Conservation (phyloP, 208 protist species). For the Porcisia deanei region DNA sequence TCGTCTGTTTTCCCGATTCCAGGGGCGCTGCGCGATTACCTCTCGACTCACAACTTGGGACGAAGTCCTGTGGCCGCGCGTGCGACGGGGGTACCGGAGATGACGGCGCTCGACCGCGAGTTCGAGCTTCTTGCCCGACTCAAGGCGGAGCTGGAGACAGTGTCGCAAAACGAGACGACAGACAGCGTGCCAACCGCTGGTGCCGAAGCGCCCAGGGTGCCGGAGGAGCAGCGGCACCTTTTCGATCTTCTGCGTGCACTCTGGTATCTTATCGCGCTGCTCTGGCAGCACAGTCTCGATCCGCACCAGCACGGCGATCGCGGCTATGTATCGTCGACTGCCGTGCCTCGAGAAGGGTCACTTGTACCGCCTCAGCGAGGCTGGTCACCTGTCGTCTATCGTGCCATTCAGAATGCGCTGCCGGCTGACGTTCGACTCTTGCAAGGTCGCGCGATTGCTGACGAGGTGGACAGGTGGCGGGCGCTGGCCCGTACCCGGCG, state of each 20-base stretch:
- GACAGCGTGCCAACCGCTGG: background rate
- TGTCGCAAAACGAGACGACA: background rate
- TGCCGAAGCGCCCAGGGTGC: background rate
- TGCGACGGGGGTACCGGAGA: constrained; percentile 29
- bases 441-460: constrained; percentile 32
- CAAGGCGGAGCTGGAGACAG: constrained; percentile 2
- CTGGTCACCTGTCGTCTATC: constrained; percentile 58
- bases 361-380: constrained; percentile 28
- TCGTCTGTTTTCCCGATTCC: constrained; percentile 2
- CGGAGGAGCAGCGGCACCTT: constrained; percentile 15
- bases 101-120: constrained; percentile 21
- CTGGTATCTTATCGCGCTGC: constrained; percentile 45
- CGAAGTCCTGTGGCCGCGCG: background rate
- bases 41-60: constrained; percentile 8
- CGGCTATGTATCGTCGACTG: background rate
- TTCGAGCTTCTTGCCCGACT: constrained; percentile 14
- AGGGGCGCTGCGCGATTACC: constrained; percentile 5
- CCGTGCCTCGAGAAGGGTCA: background rate
- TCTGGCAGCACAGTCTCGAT: constrained; percentile 38
- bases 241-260: constrained; percentile 33
- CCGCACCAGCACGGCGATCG: background rate
- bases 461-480: constrained; percentile 49
- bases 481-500: constrained; percentile 39
- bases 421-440: constrained; percentile 39
- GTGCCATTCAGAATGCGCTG: constrained; percentile 40